Evolutionary conservation across 805 yeast genomes (phyloP), one percentile per base, ranked within the genome.

Genomic region (Schwanniomyces occidentalis): DNA sequence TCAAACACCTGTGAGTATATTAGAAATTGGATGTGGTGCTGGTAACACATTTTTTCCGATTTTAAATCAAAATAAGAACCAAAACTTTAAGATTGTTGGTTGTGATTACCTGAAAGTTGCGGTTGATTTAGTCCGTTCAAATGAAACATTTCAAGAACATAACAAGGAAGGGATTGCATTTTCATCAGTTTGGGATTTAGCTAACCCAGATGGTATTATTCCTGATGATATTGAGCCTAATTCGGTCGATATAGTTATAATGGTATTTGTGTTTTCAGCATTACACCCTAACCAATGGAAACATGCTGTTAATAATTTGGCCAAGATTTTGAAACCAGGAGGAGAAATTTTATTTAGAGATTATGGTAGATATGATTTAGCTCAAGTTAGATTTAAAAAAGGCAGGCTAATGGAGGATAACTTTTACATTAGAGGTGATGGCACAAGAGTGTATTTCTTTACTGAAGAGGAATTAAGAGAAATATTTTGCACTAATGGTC

Each of bases 1-100:
- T 45, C 71, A 82, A 5, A 84, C 88, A n/a, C 76, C 82, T 4
- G 72, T 73, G 15, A 78, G 82, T 3, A 82, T 93, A 21, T 71
- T 93, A 36, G 99, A 93, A 60, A 83, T 93, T 30, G 99, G 99
- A 3, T 93, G 99, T 64, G 99, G 99, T 37, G 98, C 96, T 4
- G 99, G 99, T 8, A 93, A 93, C 59, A 93, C 99, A 0, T 76
- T 93, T 69, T 93, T 84, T 58, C 99, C 99, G 4, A 82, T 93
- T 14, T 64, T 93, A 38, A 74, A 74, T 36, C 89, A 84, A 48
- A 93, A 93, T 57, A 71, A 85, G 56, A 93, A 93, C 61, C 80
- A 81, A n/a, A 62, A 80, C 17, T 64, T 93, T 34, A 73, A 66
- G 46, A 76, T 93, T 6, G 73, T 78, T 35, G 99, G 95, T 2